phyloP scores from a whole-genome alignment of 1,139 yeast genomes.

The Kodamaea ohmeri region DNA sequence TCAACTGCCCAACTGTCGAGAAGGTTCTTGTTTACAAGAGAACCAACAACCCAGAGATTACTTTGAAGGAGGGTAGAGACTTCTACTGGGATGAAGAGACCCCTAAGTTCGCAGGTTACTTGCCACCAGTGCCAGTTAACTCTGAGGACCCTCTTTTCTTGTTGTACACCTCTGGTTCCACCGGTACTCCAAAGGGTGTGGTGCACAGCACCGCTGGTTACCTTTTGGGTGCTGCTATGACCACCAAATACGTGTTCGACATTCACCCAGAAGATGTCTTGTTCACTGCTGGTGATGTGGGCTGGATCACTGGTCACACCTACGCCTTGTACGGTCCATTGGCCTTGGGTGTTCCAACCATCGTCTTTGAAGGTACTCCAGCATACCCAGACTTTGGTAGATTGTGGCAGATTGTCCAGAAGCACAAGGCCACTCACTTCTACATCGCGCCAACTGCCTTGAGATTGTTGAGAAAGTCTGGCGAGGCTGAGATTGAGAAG shows the following conservation, averaged over 20 bases:
- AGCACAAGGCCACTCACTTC: slow-evolving; percentile 92
- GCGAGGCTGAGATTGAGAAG: slow-evolving; percentile 77
- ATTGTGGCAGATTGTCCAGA: slow-evolving; percentile 94
- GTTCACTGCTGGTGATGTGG: slow-evolving; percentile 98
- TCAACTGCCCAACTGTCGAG: slow-evolving; percentile 72
- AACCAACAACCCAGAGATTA: slow-evolving; percentile 67
- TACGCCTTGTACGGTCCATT: slow-evolving; percentile 95
- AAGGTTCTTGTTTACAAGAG: slow-evolving; percentile 85
- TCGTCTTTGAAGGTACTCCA: slow-evolving; percentile 96
- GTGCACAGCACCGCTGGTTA: slow-evolving; percentile 95
- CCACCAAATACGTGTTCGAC: slow-evolving; percentile 92
- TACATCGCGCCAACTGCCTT: slow-evolving; percentile 98
- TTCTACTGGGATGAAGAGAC: slow-evolving; percentile 91
- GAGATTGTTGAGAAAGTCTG: slow-evolving; percentile 91
- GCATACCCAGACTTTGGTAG: slow-evolving; percentile 96
- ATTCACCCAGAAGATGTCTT: slow-evolving; percentile 83
- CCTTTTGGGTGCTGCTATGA: slow-evolving; percentile 89
- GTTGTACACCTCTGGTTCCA: slow-evolving; percentile 93
- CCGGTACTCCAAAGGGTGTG: slow-evolving; percentile 98
- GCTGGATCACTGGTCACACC: slow-evolving; percentile 99
- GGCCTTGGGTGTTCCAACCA: slow-evolving; percentile 81
- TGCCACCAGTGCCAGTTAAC: slow-evolving; percentile 83
- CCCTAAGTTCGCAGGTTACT: slow-evolving; percentile 75
- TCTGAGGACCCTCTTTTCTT: slow-evolving; percentile 92
- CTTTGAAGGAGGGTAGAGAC: slow-evolving; percentile 82